These are phyloP conservation scores for Theileria parva DNA, from an alignment of 169 alveolate genomes.

Conservation along the genomic window DNA sequence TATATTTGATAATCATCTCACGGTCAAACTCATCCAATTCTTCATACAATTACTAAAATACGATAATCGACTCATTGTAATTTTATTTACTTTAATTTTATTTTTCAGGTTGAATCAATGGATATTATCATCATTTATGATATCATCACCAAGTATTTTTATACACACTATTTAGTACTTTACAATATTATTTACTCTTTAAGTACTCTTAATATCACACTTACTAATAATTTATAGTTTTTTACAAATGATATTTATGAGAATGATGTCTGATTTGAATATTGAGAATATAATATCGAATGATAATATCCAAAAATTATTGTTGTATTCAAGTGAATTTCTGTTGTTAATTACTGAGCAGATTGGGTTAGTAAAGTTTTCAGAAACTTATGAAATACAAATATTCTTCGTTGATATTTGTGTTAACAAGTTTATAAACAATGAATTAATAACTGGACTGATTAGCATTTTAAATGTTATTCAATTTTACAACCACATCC, in stretches of 20 bases:
- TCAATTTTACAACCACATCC: neutral
- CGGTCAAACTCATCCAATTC: conserved; percentile 42
- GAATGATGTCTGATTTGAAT: neutral
- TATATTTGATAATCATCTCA: conserved; percentile 48
- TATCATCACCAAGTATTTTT: conserved; percentile 35
- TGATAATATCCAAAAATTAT: neutral
- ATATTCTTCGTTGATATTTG: conserved; percentile 53
- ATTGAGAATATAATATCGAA: neutral
- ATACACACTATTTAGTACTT: conserved; percentile 2
- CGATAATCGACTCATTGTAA: conserved; percentile 8
- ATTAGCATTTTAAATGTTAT: neutral
- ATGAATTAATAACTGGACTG: neutral
- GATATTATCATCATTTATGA: conserved; percentile 62
- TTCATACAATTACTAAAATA: conserved; percentile 30
- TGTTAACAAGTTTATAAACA: conserved; percentile 38
- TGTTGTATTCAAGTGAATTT: neutral
- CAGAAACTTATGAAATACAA: conserved; percentile 54
- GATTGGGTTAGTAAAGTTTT: conserved; percentile 59
- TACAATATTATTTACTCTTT: too few relatives aligned
- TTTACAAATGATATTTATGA: neutral
- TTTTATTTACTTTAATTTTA: neutral
- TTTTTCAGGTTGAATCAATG: conserved; percentile 61
- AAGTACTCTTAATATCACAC: too few relatives aligned
- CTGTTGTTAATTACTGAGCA: conserved; percentile 23
- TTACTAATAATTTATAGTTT: neutral